phyloP scores from a whole-genome alignment of 2,329 filamentous ascomycete species.

The Pyricularia pennisetigena region DNA sequence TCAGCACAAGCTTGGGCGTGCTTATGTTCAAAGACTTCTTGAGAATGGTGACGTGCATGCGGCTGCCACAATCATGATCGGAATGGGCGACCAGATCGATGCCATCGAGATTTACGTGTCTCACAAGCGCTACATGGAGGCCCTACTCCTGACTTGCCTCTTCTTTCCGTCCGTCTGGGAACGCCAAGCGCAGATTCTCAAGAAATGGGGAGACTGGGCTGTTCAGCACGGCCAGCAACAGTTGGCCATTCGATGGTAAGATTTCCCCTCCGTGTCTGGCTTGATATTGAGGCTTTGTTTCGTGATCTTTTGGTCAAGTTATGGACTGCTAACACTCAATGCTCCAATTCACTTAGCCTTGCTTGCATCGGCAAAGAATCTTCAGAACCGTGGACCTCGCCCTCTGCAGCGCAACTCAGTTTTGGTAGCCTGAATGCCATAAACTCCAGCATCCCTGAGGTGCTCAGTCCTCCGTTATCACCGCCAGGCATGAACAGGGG shows the following conservation, averaged over 20 bases:
- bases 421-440: constrained; percentile 35
- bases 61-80: constrained; percentile 84
- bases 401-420: constrained; percentile 56
- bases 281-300: background rate
- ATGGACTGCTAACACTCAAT: background rate
- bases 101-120: constrained; percentile 95
- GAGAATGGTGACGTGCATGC: constrained; percentile 87
- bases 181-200: constrained; percentile 74
- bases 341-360: constrained; percentile 40
- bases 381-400: constrained; percentile 79
- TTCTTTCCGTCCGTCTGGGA: constrained; percentile 83
- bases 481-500: constrained; percentile 55
- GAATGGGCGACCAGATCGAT: constrained; percentile 85
- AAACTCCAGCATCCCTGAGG: constrained; percentile 44
- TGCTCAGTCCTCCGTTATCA: constrained; percentile 64
- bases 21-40: constrained; percentile 82
- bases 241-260: constrained; percentile 72
- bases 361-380: constrained; percentile 83
- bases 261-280: constrained; percentile 6
- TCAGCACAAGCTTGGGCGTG: constrained; percentile 81
- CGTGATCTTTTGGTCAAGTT: background rate
- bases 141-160: constrained; percentile 77
- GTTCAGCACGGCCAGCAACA: constrained; percentile 81
- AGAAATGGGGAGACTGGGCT: constrained; percentile 91
- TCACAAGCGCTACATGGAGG: constrained; percentile 86